phyloP scores from a whole-genome alignment of 305 asterid species.

The Lippia alba region DNA sequence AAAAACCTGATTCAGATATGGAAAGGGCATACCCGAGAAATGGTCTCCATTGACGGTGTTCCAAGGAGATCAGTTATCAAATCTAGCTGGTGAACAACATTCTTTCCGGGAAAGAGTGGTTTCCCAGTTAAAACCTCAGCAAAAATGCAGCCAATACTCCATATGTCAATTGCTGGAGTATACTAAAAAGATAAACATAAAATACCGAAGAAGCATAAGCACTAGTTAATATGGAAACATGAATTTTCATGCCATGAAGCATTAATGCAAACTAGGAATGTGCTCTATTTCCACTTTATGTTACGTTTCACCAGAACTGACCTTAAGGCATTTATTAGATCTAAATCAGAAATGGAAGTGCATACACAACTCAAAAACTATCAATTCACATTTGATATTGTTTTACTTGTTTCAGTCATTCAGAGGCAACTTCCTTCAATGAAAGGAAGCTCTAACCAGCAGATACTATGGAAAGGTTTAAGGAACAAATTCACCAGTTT shows the following conservation, averaged over 20 bases:
- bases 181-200: slow-evolving; percentile 55
- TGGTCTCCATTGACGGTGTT: slow-evolving; percentile 88
- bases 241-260: slow-evolving; percentile 16
- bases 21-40: slow-evolving; percentile 64
- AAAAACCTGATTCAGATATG: slow-evolving; percentile 2
- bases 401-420: background rate
- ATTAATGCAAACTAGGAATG: slow-evolving; percentile 15
- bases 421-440: background rate
- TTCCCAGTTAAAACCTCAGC: slow-evolving; percentile 92
- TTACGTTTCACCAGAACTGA: slow-evolving; percentile 26
- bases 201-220: slow-evolving; percentile 28
- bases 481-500: slow-evolving; percentile 19
- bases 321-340: slow-evolving; percentile 14
- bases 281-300: slow-evolving; percentile 10
- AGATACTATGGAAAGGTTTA: slow-evolving; percentile 10
- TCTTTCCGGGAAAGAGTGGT: slow-evolving; percentile 94
- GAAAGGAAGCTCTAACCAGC: slow-evolving; percentile 5
- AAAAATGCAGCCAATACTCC: slow-evolving; percentile 98
- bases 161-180: slow-evolving; percentile 94
- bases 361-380: slow-evolving; percentile 5
- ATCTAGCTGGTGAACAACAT: slow-evolving; percentile 93
- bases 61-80: slow-evolving; percentile 46
- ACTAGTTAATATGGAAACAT: slow-evolving; percentile 5
- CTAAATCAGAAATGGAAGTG: background rate
- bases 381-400: background rate